phyloP scores from a whole-genome alignment of 352 stramenopile species.

The Labyrinthula sp. region DNA sequence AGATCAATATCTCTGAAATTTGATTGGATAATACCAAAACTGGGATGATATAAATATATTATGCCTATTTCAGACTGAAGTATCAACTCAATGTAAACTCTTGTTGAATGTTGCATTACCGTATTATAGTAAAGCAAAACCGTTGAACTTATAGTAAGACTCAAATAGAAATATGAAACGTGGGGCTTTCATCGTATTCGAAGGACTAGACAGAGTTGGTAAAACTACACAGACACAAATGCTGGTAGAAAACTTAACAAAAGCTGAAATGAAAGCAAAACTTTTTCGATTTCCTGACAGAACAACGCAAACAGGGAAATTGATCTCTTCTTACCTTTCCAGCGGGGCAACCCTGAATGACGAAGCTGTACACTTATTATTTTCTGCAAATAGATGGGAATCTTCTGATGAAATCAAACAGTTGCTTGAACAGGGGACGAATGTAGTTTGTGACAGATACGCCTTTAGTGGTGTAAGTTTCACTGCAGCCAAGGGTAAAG shows the following conservation, averaged over 20 bases:
- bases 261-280: slow-evolving; percentile 28
- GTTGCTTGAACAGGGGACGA: slow-evolving; percentile 47
- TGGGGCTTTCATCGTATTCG: slow-evolving; percentile 91
- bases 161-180: too few species aligned
- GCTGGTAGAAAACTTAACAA: slow-evolving; percentile 47
- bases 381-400: slow-evolving; percentile 98
- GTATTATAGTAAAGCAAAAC: too few species aligned
- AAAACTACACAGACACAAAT: slow-evolving; percentile 95
- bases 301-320: slow-evolving; percentile 67
- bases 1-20: too few species aligned
- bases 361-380: slow-evolving; percentile 89
- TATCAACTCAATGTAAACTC: too few species aligned
- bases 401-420: slow-evolving; percentile 36
- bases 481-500: slow-evolving; percentile 79
- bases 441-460: slow-evolving; percentile 89
- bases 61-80: too few species aligned
- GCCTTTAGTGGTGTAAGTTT: slow-evolving; percentile 93
- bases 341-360: slow-evolving; percentile 71
- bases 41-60: too few species aligned
- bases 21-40: too few species aligned
- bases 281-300: slow-evolving; percentile 49
- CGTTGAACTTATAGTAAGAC: too few species aligned
- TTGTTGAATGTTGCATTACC: too few species aligned
- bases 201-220: slow-evolving; percentile 92
- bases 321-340: slow-evolving; percentile 89